Evolutionary conservation across 305 asterid genomes (phyloP).

Genomic region (Fraxinus platypoda): DNA sequence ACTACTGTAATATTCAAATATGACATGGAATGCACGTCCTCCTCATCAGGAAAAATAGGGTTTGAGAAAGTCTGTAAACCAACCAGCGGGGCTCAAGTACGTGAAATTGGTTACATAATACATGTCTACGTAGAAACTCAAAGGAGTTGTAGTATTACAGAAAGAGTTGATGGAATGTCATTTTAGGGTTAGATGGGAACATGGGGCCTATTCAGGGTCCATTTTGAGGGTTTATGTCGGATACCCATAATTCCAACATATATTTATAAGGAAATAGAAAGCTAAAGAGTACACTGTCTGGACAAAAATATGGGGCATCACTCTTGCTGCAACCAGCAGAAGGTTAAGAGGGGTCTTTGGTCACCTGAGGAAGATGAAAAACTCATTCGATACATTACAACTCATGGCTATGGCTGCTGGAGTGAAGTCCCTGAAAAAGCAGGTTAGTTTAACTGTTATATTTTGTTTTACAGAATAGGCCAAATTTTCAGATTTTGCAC

Average conservation of each 20-base stretch:
- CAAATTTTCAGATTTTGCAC: background rate
- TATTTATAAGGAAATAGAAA: slow-evolving; percentile 18
- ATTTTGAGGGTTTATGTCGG: slow-evolving; percentile 30
- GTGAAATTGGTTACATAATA: slow-evolving; percentile 50
- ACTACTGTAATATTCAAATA: background rate
- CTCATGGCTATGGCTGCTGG: slow-evolving; percentile 96
- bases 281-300: background rate
- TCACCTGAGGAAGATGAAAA: slow-evolving; percentile 96
- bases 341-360: slow-evolving; percentile 98
- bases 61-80: slow-evolving; percentile 13
- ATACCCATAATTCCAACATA: slow-evolving; percentile 27
- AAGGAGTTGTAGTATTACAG: slow-evolving; percentile 13
- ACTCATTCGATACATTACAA: slow-evolving; percentile 64
- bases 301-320: slow-evolving; percentile 71
- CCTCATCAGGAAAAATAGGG: background rate
- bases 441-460: slow-evolving; percentile 39
- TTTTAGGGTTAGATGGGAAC: slow-evolving; percentile 78
- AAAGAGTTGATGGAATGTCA: slow-evolving; percentile 65
- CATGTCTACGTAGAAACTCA: slow-evolving; percentile 41
- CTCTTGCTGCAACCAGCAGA: slow-evolving; percentile 97
- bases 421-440: slow-evolving; percentile 97
- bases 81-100: slow-evolving; percentile 33
- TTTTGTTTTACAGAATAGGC: background rate
- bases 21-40: slow-evolving; percentile 26
- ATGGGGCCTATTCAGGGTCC: slow-evolving; percentile 43